Evolutionary conservation across 306 rosid species (phyloP), one percentile per base, ranked within the genome.

Genomic region (Pterocarpus macrocarpus): DNA sequence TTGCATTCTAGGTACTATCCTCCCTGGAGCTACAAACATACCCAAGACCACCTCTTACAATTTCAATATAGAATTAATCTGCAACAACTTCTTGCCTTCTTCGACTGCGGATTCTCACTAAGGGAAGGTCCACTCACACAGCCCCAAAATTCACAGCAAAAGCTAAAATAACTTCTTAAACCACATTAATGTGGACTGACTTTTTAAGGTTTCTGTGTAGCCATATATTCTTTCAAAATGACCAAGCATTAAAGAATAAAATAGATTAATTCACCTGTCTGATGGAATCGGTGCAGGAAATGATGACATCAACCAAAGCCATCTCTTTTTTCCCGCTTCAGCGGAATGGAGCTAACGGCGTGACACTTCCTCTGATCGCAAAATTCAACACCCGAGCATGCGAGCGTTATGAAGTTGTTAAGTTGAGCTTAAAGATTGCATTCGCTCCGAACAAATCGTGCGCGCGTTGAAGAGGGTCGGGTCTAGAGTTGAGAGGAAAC

Each of bases 241-340:
- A 57, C 34, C 11, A 22, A 22, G 33, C 6, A 55, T 15, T n/a
- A 9, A 58, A 28, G 8, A 30, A 22, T 0, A 2, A 58, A 58
- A 58, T 3, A 52, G 61, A 55, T 55, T 55, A 16, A 55, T 55
- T 55, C 22, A 92, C 98, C 92, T 90, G 94, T 88, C 59, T 67
- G 71, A 94, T 83, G 64, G 97, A 92, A 69, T 94, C 95, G 59
- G 89, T 83, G 76, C 95, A 88, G 63, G 90, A 81, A 83, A 88
- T 92, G 80, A 87, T 89, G 80, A 94, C 88, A 84, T 94, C 94
- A 47, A 90, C 85, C 73, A 86, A 66, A 66, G 94, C 95, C 98
- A 94, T 94, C 22, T 64, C 79, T 84, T 1, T 17, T 0, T 5
- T 35, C 39, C 44, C 28, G 56, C 45, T 76, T 81, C 84, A 52